Percentiles rank a stretch among this genome's conserved stretches.
Conservation (phyloP, 805 yeast species). For the Yarrowia hollandica region DNA sequence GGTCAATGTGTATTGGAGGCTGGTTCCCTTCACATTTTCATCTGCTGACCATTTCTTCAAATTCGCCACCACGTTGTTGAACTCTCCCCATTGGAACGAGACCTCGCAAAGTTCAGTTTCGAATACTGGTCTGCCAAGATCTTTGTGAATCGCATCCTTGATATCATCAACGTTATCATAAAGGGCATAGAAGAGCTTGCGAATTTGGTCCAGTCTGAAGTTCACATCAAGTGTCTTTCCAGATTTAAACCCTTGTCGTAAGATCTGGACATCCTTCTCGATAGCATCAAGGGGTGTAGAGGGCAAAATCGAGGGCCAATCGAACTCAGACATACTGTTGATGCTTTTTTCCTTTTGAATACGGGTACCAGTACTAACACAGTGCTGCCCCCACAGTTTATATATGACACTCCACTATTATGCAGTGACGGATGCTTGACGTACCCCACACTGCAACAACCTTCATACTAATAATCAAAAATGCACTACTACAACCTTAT, state of each 20-base stretch:
- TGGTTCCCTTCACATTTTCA: slow-evolving; percentile 36
- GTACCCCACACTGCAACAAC: background rate
- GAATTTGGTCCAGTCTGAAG: slow-evolving; percentile 60
- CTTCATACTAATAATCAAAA: background rate
- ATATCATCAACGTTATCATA: slow-evolving; percentile 58
- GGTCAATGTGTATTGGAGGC: slow-evolving; percentile 33
- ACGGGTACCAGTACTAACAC: too few relatives aligned
- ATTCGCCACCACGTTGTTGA: slow-evolving; percentile 57
- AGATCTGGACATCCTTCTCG: background rate
- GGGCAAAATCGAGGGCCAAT: slow-evolving; percentile 12
- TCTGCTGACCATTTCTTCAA: slow-evolving; percentile 64
- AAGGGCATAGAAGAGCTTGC: slow-evolving; percentile 66
- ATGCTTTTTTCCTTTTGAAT: background rate
- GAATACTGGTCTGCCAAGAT: slow-evolving; percentile 61
- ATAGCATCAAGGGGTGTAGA: background rate
- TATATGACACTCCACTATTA: background rate
- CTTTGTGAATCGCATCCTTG: slow-evolving; percentile 58
- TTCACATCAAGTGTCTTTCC: slow-evolving; percentile 54
- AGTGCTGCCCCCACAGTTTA: too few relatives aligned
- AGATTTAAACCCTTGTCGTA: slow-evolving; percentile 44
- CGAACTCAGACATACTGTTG: background rate
- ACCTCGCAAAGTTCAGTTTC: slow-evolving; percentile 67
- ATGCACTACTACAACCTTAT: background rate
- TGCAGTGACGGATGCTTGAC: background rate
- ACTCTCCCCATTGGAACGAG: slow-evolving; percentile 52